phyloP scores from a whole-genome alignment of 2,329 filamentous ascomycete genomes.

The Immersiporthe knoxdaviesiana region DNA sequence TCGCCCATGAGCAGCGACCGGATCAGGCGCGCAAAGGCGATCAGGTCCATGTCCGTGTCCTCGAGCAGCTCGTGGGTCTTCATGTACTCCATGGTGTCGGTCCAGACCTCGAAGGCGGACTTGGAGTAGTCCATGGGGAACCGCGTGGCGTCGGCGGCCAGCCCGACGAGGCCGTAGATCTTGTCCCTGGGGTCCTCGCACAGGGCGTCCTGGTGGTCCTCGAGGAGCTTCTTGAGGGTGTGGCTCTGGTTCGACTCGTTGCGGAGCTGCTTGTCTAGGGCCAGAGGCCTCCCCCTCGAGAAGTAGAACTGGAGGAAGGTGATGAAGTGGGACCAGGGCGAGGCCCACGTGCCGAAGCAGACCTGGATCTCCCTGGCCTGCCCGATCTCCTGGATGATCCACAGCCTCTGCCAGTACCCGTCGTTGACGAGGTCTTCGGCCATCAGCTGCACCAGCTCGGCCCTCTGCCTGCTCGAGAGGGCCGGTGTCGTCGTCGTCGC shows the following conservation, averaged over 20 bases:
- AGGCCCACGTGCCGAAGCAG: slow-evolving; percentile 30
- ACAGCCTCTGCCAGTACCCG: slow-evolving; percentile 19
- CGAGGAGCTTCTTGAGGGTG: slow-evolving; percentile 33
- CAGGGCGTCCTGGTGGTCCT: slow-evolving; percentile 32
- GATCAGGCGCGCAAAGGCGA: slow-evolving; percentile 6
- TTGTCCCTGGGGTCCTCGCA: slow-evolving; percentile 39
- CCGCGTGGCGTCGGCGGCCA: slow-evolving; percentile 34
- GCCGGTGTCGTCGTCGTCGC: not conserved
- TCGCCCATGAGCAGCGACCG: slow-evolving; percentile 6
- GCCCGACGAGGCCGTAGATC: slow-evolving; percentile 37
- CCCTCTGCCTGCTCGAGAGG: not conserved
- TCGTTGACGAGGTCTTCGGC: not conserved
- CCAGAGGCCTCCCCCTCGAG: slow-evolving; percentile 24
- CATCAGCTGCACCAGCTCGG: not conserved
- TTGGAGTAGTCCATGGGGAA: slow-evolving; percentile 38
- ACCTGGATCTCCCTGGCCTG: slow-evolving; percentile 33
- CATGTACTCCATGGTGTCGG: slow-evolving; percentile 35
- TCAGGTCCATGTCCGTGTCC: not conserved
- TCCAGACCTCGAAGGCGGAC: slow-evolving; percentile 35
- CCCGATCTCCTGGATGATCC: slow-evolving; percentile 38
- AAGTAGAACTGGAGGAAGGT: slow-evolving; percentile 25
- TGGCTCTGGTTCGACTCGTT: slow-evolving; percentile 26
- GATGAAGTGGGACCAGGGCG: slow-evolving; percentile 32
- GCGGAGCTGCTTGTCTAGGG: slow-evolving; percentile 30
- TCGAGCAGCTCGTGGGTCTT: slow-evolving; percentile 22